phyloP scores from a whole-genome alignment of 2,329 filamentous ascomycete species.

The Bipolaris oryzae region DNA sequence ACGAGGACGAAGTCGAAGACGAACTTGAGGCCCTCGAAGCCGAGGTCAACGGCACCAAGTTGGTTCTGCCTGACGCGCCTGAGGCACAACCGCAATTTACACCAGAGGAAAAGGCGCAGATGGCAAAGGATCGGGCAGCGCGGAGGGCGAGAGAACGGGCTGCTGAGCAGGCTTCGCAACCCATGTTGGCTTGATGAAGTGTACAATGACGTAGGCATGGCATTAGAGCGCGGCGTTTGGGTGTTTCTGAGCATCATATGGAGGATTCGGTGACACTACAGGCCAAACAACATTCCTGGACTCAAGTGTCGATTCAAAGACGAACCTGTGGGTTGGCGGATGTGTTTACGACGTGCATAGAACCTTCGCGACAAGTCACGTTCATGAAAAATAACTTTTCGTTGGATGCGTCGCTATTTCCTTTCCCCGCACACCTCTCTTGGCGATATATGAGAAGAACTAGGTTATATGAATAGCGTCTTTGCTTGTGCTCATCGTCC shows the following conservation, averaged over 20 bases:
- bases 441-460: conserved; percentile 9
- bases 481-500: neutral
- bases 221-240: conserved; percentile 47
- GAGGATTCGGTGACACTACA: conserved; percentile 1
- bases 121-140: conserved; percentile 41
- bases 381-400: conserved; percentile 10
- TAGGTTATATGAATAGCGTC: neutral
- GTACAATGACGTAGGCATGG: conserved; percentile 18
- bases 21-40: conserved; percentile 83
- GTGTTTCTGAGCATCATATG: conserved; percentile 13
- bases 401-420: conserved; percentile 8
- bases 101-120: conserved; percentile 35
- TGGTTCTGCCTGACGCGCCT: conserved; percentile 50
- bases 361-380: conserved; percentile 6
- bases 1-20: conserved; percentile 97
- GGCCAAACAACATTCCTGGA: conserved; percentile 5
- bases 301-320: neutral
- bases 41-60: conserved; percentile 57
- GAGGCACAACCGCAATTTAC: conserved; percentile 38
- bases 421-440: neutral
- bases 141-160: conserved; percentile 42
- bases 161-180: conserved; percentile 41
- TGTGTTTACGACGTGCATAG: conserved; percentile 28
- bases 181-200: conserved; percentile 44
- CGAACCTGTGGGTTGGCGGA: neutral